Evolutionary conservation across 2,329 filamentous ascomycete genomes (phyloP).

Genomic region (Monilinia fructigena): DNA sequence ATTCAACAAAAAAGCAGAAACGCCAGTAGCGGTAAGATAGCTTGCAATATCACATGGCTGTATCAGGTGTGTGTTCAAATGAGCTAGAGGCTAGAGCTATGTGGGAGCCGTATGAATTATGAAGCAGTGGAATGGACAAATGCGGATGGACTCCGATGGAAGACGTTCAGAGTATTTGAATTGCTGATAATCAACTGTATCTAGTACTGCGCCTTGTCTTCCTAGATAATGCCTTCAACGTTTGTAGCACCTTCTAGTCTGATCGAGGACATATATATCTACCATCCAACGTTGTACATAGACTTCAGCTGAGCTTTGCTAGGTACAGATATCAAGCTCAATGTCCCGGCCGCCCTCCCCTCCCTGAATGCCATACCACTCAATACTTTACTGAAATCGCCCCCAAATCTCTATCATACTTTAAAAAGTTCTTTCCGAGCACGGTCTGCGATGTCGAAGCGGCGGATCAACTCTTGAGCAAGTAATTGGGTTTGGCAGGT

Average conservation of each 20-base stretch:
- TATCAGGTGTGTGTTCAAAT: not conserved
- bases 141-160: not conserved
- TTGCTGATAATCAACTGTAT: not conserved
- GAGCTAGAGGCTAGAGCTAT: not conserved
- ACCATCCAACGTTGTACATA: conserved; percentile 12
- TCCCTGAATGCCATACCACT: not conserved
- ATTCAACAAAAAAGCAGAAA: not conserved
- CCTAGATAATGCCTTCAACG: not conserved
- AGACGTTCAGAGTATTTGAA: not conserved
- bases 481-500: conserved; percentile 10
- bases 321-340: conserved; percentile 15
- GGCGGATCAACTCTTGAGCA: conserved; percentile 10
- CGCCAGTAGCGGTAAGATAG: not conserved
- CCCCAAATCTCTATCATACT: conserved; percentile 12
- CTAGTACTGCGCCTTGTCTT: not conserved
- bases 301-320: conserved; percentile 10
- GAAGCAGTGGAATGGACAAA: not conserved
- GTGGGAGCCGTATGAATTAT: not conserved
- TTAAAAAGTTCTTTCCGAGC: conserved; percentile 6
- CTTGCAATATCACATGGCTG: conserved; percentile 1
- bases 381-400: not conserved
- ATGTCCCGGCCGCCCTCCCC: conserved; percentile 12
- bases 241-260: conserved; percentile 8
- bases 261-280: conserved; percentile 2
- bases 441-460: conserved; percentile 6